Percentiles rank a stretch among this genome's conserved stretches.
Conservation (phyloP, 495 filamentous ascomycete genomes). For the Penicillium lagena region DNA sequence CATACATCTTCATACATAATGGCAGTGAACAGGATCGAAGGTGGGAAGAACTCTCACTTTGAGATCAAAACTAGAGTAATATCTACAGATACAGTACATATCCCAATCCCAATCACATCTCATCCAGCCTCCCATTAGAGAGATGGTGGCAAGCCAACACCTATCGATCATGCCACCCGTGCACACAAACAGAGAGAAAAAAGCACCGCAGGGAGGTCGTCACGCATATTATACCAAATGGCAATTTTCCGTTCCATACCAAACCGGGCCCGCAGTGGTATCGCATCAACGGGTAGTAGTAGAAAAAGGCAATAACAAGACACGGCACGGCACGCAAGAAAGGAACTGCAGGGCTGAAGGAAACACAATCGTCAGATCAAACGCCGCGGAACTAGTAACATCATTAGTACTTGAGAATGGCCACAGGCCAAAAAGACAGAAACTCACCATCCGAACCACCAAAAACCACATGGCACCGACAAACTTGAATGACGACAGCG, state of each 20-base stretch:
- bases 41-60: no score
- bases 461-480: slow-evolving; percentile 92
- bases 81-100: slow-evolving; percentile 16
- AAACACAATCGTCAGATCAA: slow-evolving; percentile 20
- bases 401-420: no score
- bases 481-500: slow-evolving; percentile 80
- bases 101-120: not conserved
- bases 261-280: slow-evolving; percentile 29
- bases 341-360: slow-evolving; percentile 12
- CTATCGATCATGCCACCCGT: slow-evolving; percentile 4
- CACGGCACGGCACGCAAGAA: slow-evolving; percentile 14
- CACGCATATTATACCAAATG: slow-evolving; percentile 15
- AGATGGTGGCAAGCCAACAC: not conserved
- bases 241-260: slow-evolving; percentile 13
- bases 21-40: no score
- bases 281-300: not conserved
- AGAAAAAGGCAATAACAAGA: slow-evolving; percentile 1
- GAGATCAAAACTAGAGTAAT: not conserved
- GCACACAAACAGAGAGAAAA: slow-evolving; percentile 1
- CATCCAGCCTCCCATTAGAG: no score
- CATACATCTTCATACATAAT: no score
- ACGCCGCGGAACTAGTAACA: slow-evolving; percentile 42
- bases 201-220: slow-evolving; percentile 8
- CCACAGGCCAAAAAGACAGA: not conserved
- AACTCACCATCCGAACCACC: slow-evolving; percentile 69